Base-by-base conservation (phyloP, 305 asterid genomes). In the Stenogyne calaminthoides region DNA sequence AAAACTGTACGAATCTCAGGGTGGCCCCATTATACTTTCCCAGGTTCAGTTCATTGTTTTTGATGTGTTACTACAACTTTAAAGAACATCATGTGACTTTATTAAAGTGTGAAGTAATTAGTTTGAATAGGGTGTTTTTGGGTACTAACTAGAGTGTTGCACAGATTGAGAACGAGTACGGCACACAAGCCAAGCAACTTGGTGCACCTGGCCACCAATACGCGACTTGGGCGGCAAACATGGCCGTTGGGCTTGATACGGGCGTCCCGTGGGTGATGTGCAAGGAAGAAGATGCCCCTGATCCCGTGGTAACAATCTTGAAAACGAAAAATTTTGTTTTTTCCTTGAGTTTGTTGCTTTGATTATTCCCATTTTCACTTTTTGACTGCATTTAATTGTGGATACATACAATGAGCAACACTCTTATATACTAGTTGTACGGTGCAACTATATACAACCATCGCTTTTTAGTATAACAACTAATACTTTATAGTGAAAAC, bases 181-280 rank as follows among this genome's bases (percentile, higher is more conserved):
- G 98, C 0, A 78, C 89, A 14, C 97, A 86, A 78, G 87, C 87
- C 7, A 89, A 86, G 84, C 77, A 56, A 44, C 86, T 84, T 5
- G 97, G 98, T 20, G 82, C 84, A 44, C 80, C 91, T 10, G 98
- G 96, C 67, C 84, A 81, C 59, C 64, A 86, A 42, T 93, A 93
- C 60, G 77, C 79, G 39, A 82, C 70, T 56, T 93, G 98, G 98
- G 94, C 98, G 46, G 97, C 98, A 75, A 88, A 87, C 39, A 86
- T 93, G 97, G 98, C 98, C 1, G 93, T 91, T 25, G 91, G 80
- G 61, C 60, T 83, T 56, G 88, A 85, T 73, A 93, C 98, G 0
- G 95, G 96, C 7, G 96, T 93, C 73, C 98, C 98, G 1, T 93
- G 98, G 98, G 95, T 91, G 44, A 93, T 93, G 98, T 93, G 97